Base-by-base conservation (phyloP, 208 protist species). In the Herpetomonas tarakana region DNA sequence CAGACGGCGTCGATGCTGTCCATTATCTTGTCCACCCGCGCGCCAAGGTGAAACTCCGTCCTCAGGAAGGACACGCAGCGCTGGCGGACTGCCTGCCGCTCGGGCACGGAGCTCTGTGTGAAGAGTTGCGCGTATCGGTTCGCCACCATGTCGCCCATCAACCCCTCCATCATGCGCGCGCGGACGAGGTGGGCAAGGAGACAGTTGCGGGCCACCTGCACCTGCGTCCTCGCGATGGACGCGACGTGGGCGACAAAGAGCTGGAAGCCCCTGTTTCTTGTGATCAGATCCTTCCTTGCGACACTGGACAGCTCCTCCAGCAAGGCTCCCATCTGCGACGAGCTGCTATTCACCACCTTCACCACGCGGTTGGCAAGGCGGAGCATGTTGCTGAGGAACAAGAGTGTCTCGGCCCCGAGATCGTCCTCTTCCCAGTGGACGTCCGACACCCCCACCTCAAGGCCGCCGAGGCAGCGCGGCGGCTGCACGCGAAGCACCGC, bases 181-280 rank as follows among this genome's bases (percentile, higher is more conserved):
- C 72, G 67, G 41, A 72, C 53, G 19, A 83, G 62, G 16, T 64
- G 62, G 14, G 77, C 65, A 18, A 83, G 47, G 19, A 76, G 7
- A 21, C 65, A 49, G 62, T 73, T 76, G 9, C 62, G 45, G 9
- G 62, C 65, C 39, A 83, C 35, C 18, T 68, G 45, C 50, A 67
- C 52, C 25, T 74, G 52, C 21, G 58, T 38, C 6, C 63, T 52
- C 25, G 46, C 73, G 35, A 74, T 38, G 27, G 29, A 49, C 49
- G 47, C 64, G 2, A 76, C 52, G 53, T 79, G 77, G 12, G 65
- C n/a, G 6, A 53, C 60, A 50, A 74, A 71, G 46, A 77, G 62
- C 49, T 78, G 77, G 41, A 83, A 68, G 19, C 62, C 68, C n/a
- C 66, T 55, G 68, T 83, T 83, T 52, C 68, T 53, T 16, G 54